phyloP scores from a whole-genome alignment of 768 basidiomycete species.

The Thelephora ganbajun region DNA sequence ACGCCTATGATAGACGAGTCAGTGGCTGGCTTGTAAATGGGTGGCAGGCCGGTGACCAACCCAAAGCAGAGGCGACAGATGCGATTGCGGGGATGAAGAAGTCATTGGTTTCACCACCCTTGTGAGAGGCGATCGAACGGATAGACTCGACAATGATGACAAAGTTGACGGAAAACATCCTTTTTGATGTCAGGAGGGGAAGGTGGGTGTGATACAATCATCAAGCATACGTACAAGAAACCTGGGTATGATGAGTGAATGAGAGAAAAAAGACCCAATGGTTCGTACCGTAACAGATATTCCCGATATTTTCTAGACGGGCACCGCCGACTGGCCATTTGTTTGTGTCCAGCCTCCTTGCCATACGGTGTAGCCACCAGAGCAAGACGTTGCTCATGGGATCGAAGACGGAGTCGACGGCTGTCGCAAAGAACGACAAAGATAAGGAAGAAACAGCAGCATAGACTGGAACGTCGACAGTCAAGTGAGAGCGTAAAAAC shows the following conservation, averaged over 20 bases:
- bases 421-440: constrained; percentile 79
- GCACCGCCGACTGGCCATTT: constrained; percentile 90
- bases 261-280: not conserved
- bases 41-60: constrained; percentile 24
- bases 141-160: constrained; percentile 83
- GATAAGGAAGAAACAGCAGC: constrained; percentile 79
- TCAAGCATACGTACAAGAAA: constrained; percentile 23
- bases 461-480: constrained; percentile 45
- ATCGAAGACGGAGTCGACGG: constrained; percentile 79
- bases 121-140: constrained; percentile 50
- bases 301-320: constrained; percentile 82
- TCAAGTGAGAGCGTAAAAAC: constrained; percentile 1
- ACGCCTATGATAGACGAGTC: constrained; percentile 34
- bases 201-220: not conserved
- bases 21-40: not conserved
- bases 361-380: constrained; percentile 66
- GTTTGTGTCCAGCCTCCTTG: constrained; percentile 54
- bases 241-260: constrained; percentile 21
- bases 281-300: constrained; percentile 64
- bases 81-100: constrained; percentile 78
- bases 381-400: constrained; percentile 75
- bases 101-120: constrained; percentile 32
- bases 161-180: constrained; percentile 87
- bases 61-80: constrained; percentile 71
- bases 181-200: constrained; percentile 14